Evolutionary conservation across 306 rosid species (phyloP).

Genomic region (Fagus sylvatica): DNA sequence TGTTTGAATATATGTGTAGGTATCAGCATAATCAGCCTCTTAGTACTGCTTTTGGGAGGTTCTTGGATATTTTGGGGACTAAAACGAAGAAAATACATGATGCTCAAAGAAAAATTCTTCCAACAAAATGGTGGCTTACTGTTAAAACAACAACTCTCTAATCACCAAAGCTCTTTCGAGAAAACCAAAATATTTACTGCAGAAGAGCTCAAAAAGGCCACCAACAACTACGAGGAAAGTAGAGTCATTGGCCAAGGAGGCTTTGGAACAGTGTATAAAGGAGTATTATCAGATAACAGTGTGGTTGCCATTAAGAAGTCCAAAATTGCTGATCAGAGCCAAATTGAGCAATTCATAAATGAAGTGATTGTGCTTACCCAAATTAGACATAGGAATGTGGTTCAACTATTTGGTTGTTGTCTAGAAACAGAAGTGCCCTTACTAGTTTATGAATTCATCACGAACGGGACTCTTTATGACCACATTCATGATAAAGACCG

Average conservation of each 20-base stretch:
- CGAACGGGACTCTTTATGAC: slow-evolving; percentile 30
- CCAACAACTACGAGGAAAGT: slow-evolving; percentile 33
- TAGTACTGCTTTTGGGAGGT: slow-evolving; percentile 8
- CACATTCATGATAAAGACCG: slow-evolving; percentile 30
- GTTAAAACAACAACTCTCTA: slow-evolving; percentile 34
- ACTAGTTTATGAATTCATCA: slow-evolving; percentile 52
- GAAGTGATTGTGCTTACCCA: slow-evolving; percentile 44
- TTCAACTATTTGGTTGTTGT: slow-evolving; percentile 49
- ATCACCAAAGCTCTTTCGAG: slow-evolving; percentile 1
- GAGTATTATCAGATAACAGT: slow-evolving; percentile 19
- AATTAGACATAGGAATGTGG: slow-evolving; percentile 55
- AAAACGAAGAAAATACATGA: slow-evolving; percentile 35
- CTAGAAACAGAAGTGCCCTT: slow-evolving; percentile 52
- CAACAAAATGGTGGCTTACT: slow-evolving; percentile 43
- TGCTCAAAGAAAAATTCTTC: slow-evolving; percentile 34
- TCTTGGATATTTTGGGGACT: slow-evolving; percentile 30
- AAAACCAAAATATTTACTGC: slow-evolving; percentile 24
- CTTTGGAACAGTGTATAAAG: slow-evolving; percentile 41
- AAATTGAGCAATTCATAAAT: slow-evolving; percentile 44
- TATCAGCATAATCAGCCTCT: background rate
- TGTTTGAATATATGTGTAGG: slow-evolving; percentile 17
- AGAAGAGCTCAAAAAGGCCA: slow-evolving; percentile 42
- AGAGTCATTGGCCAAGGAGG: slow-evolving; percentile 46
- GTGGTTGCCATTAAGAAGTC: slow-evolving; percentile 49
- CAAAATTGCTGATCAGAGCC: slow-evolving; percentile 35